Evolutionary conservation across 371 early-diverging fungal species (phyloP).

Genomic region (Sanchytrium tribonematis): DNA sequence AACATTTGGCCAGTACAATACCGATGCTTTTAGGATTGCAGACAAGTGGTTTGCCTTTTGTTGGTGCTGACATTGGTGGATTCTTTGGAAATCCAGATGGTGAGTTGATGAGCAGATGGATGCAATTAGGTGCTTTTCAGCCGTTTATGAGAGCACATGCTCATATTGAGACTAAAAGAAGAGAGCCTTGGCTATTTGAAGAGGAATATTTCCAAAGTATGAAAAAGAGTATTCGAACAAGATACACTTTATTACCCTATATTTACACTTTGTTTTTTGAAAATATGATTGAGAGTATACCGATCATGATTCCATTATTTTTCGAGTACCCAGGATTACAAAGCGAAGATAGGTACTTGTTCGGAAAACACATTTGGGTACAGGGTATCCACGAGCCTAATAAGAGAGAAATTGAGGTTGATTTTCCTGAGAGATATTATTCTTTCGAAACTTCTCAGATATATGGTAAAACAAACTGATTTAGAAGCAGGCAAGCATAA

Average conservation of each 20-base stretch:
- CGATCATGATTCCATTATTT: constrained; percentile 24
- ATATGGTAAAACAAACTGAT: neutral
- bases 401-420: neutral
- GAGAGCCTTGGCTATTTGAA: constrained; percentile 80
- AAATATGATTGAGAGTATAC: constrained; percentile 27
- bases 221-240: constrained; percentile 32
- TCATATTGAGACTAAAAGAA: constrained; percentile 70
- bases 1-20: constrained; percentile 33
- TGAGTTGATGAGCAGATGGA: constrained; percentile 58
- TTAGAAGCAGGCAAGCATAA: neutral
- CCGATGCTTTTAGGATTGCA: constrained; percentile 53
- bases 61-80: constrained; percentile 70
- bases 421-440: neutral
- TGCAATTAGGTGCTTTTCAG: constrained; percentile 58
- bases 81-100: constrained; percentile 61
- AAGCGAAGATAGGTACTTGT: neutral
- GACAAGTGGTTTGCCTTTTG: constrained; percentile 40
- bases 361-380: neutral
- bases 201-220: constrained; percentile 38
- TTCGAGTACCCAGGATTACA: neutral
- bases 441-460: neutral
- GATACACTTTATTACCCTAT: constrained; percentile 47
- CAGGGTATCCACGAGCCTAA: neutral
- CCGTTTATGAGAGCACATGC: constrained; percentile 82
- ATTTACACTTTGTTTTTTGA: constrained; percentile 54